Evolutionary conservation across 148 eudicot species (phyloP), one percentile per base, ranked within the genome.

Genomic region (Vaccinium macrocarpon): DNA sequence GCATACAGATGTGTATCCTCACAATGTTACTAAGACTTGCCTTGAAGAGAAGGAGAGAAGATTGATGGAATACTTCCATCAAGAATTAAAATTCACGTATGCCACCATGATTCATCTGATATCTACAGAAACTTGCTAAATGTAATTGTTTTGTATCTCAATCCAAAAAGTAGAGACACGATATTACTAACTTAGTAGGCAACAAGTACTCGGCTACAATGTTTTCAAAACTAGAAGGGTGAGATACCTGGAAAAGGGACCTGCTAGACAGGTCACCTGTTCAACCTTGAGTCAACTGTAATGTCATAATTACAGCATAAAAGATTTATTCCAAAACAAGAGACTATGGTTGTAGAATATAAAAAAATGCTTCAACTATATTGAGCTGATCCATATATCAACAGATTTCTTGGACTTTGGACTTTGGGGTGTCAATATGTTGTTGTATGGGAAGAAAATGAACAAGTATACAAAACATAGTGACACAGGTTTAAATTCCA

Each of bases 11-110:
- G 15, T n/a, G 16, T 16, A 53, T 52, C 81, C 81, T 51, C 29
- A 29, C 57, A 27, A 78, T 27, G 62, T 14, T 78, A 78, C 62
- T 27, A 21, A 14, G 46, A 25, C 81, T 78, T 78, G 21, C 46
- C 46, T 77, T 25, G 13, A 51, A 51, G 59, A 78, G 81, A 51
- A 78, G 59, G 62, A 46, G 81, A 46, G 53, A 76, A 49, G n/a
- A 12, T 78, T 52, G 62, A 78, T 78, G 46, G 46, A 18, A 78
- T 51, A 52, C 18, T 78, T 78, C 61, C 59, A 78, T 32, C 16
- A 23, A 74, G 50, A 76, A 21, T 21, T 48, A 21, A 74, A 21
- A 76, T 76, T 76, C 19, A 53, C 7, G 53, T 52, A 52, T 77
- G 46, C 38, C 62, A 78, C 62, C 81, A 52, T 78, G 81, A 27